phyloP scores from a whole-genome alignment of 257 asterid species.

The Forsythia suspensa region DNA sequence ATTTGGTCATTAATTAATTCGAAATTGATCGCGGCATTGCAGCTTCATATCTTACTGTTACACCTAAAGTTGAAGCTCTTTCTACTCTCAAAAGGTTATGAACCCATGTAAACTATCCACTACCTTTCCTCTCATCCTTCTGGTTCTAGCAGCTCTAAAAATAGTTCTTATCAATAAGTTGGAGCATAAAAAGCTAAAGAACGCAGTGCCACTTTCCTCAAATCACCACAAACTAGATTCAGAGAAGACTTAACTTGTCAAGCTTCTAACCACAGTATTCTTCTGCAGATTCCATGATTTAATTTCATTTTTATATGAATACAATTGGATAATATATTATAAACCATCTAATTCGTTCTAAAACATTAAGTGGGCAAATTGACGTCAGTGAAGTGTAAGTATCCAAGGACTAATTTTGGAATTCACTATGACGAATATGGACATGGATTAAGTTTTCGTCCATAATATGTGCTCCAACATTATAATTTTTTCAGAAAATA shows the following conservation, averaged over 20 bases:
- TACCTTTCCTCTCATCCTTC: background rate
- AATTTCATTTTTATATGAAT: background rate
- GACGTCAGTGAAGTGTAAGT: background rate
- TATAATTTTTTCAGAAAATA: background rate
- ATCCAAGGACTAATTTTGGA: background rate
- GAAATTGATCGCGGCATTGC: background rate
- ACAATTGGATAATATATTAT: background rate
- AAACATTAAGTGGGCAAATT: background rate
- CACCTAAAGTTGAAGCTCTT: background rate
- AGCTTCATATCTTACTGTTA: background rate
- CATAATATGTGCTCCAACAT: background rate
- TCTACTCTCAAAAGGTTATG: background rate
- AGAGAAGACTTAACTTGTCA: background rate
- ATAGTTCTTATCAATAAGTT: background rate
- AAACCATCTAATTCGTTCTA: background rate
- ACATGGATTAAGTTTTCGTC: background rate
- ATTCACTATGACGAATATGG: background rate
- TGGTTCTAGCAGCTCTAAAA: background rate
- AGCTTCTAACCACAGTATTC: background rate
- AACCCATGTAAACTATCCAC: background rate
- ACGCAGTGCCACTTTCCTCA: background rate
- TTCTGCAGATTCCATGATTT: background rate
- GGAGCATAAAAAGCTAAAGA: background rate
- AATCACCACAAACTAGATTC: background rate
- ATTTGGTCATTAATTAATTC: background rate